Conservation (phyloP, 192 early-diverging fungal genomes). For the Entomortierella lignicola region DNA sequence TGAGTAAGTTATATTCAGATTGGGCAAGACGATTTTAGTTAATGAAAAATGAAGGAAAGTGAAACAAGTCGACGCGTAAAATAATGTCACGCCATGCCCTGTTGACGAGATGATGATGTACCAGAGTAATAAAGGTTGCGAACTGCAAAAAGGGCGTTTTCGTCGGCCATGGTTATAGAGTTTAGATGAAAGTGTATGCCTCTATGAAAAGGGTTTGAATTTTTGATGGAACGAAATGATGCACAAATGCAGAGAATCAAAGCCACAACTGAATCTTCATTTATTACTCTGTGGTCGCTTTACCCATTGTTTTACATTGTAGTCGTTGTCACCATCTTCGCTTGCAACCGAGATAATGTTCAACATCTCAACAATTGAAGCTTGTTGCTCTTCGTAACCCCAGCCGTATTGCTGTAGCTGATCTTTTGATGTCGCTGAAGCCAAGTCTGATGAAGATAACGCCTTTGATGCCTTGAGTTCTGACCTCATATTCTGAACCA, state of each 20-base stretch:
- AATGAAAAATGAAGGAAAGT: not conserved
- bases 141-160: conserved; percentile 71
- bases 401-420: conserved; percentile 22
- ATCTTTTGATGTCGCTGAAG: not conserved
- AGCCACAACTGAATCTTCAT: too few relatives aligned
- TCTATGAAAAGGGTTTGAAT: not conserved
- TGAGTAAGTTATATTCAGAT: not conserved
- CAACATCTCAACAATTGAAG: conserved; percentile 33
- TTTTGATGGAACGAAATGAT: not conserved
- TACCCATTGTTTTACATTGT: conserved; percentile 19
- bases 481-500: conserved; percentile 15
- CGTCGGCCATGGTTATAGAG: conserved; percentile 53
- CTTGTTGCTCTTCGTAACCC: conserved; percentile 37
- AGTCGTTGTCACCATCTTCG: conserved; percentile 4
- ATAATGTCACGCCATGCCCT: not conserved
- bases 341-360: conserved; percentile 15
- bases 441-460: not conserved
- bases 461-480: conserved; percentile 19
- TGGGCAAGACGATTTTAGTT: not conserved
- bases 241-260: too few relatives aligned
- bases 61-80: not conserved
- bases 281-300: not conserved
- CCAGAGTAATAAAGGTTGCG: conserved; percentile 76
- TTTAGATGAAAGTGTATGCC: not conserved
- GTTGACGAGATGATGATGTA: conserved; percentile 15